Conservation (phyloP, 1,284 basidiomycete species). For the Schizophyllum commune region DNA sequence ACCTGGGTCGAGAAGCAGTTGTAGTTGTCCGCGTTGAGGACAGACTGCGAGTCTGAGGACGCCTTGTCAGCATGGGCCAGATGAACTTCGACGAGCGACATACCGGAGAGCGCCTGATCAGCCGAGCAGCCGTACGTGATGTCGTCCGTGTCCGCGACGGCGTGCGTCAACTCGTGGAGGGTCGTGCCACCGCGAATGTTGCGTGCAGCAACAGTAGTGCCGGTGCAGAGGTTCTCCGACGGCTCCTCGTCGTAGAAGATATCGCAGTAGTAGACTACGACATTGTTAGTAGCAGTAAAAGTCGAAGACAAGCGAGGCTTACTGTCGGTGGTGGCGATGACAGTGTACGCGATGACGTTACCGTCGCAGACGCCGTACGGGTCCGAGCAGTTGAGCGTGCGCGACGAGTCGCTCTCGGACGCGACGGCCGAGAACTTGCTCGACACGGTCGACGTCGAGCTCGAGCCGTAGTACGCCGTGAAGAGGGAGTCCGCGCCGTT, state of each 20-base stretch:
- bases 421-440: constrained; percentile 18
- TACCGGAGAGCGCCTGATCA: constrained; percentile 25
- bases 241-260: constrained; percentile 33
- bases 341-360: constrained; percentile 32
- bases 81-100: not conserved
- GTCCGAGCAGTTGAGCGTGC: constrained; percentile 27
- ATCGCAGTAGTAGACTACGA: constrained; percentile 28
- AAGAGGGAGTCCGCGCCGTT: constrained; percentile 26
- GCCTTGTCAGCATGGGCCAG: constrained; percentile 18
- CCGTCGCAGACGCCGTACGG: constrained; percentile 22
- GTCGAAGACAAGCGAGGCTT: constrained; percentile 3
- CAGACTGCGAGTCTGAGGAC: constrained; percentile 14
- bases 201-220: constrained; percentile 28
- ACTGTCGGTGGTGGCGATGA: constrained; percentile 29
- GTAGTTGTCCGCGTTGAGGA: constrained; percentile 32
- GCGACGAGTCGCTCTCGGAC: not conserved
- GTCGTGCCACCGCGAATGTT: constrained; percentile 32
- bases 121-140: constrained; percentile 29
- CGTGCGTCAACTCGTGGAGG: constrained; percentile 35
- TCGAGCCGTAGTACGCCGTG: constrained; percentile 26
- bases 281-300: not conserved
- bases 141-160: constrained; percentile 26
- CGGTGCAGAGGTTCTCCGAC: constrained; percentile 25
- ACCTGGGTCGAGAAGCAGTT: constrained; percentile 36
- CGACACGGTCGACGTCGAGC: constrained; percentile 22